phyloP scores from a whole-genome alignment of 2,329 filamentous ascomycete genomes.

The Magnaporthiopsis poae region DNA sequence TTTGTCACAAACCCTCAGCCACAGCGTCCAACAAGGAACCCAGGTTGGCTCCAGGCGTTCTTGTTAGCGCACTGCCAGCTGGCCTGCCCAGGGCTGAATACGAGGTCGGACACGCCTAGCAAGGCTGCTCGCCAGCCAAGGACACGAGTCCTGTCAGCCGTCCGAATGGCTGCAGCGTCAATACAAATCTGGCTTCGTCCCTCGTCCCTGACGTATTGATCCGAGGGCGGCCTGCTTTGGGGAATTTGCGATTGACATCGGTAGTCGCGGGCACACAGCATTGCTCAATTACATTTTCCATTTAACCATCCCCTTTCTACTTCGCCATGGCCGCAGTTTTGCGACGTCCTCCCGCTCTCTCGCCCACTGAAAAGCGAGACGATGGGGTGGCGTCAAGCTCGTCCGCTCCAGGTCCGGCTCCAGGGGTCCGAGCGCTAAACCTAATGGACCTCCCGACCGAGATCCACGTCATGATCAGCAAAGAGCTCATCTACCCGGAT shows the following conservation, averaged over 20 bases:
- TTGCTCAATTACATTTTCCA: background rate
- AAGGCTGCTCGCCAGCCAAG: background rate
- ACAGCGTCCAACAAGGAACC: background rate
- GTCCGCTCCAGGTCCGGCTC: background rate
- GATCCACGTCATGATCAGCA: slow-evolving; percentile 53
- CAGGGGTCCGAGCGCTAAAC: slow-evolving; percentile 9
- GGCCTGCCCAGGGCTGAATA: background rate
- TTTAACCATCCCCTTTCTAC: background rate
- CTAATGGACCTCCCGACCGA: slow-evolving; percentile 52
- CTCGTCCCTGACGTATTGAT: no score
- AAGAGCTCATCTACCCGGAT: slow-evolving; percentile 57
- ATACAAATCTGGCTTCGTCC: background rate
- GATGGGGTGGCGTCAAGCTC: background rate
- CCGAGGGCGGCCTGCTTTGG: background rate
- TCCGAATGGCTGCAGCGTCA: background rate
- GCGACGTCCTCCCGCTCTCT: background rate
- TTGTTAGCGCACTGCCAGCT: background rate
- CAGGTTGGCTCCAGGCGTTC: background rate
- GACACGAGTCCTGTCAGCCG: background rate
- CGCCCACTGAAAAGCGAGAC: background rate
- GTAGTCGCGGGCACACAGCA: no score
- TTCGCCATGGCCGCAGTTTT: background rate
- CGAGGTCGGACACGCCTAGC: background rate
- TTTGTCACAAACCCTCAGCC: background rate
- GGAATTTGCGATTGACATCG: background rate